Conservation (phyloP, 495 filamentous ascomycete genomes). For the Podospora didyma region DNA sequence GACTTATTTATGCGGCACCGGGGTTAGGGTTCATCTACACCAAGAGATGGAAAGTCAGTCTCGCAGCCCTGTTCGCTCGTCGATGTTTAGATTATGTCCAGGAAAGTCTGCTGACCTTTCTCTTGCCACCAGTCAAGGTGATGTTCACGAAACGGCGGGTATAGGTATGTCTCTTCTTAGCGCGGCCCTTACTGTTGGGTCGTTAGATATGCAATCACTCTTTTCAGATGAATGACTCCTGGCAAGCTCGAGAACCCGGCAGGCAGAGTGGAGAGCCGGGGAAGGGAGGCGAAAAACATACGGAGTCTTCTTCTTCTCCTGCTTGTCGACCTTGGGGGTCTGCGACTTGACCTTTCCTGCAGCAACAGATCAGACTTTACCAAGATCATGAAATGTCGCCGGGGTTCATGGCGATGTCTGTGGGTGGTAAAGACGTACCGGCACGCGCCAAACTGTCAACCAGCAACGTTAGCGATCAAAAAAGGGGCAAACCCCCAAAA, state of each 20-base stretch:
- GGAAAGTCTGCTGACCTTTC: constrained; percentile 67
- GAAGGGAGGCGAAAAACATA: constrained; percentile 14
- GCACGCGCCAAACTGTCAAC: constrained; percentile 31
- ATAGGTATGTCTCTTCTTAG: constrained; percentile 96
- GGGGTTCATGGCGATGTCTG: neutral
- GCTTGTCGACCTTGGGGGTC: constrained; percentile 70
- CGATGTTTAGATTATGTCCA: neutral
- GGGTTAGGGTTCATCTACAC: constrained; percentile 51
- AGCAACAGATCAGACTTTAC: constrained; percentile 8
- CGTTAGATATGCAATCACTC: constrained; percentile 13
- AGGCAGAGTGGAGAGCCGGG: neutral
- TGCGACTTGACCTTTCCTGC: constrained; percentile 49
- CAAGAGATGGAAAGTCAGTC: neutral
- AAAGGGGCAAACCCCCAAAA: neutral
- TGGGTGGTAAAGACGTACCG: constrained; percentile 22
- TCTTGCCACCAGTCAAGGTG: constrained; percentile 97
- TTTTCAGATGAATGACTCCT: no score
- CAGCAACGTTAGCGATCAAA: constrained; percentile 10
- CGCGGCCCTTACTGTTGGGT: constrained; percentile 71
- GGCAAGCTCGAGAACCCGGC: neutral
- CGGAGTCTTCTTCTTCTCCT: constrained; percentile 89
- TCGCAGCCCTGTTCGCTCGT: neutral
- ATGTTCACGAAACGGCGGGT: constrained; percentile 99
- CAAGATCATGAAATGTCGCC: neutral
- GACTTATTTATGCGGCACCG: constrained; percentile 33